Evolutionary conservation across 2,329 filamentous ascomycete genomes (phyloP).

Genomic region (Fusarium annulatum): DNA sequence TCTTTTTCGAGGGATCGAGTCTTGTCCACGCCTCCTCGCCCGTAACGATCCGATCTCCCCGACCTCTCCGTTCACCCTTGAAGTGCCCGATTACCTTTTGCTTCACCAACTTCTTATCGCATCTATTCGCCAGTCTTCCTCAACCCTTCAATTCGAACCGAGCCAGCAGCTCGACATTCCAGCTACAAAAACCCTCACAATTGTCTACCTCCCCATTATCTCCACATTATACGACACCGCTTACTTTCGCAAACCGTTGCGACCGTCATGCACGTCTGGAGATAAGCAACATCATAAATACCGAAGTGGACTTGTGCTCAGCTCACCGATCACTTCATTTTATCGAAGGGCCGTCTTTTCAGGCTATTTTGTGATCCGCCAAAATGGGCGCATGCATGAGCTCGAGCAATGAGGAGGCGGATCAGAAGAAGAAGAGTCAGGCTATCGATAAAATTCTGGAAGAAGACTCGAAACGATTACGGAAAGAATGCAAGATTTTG

Average conservation of each 20-base stretch:
- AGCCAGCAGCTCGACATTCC: neutral
- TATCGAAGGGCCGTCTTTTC: constrained; percentile 17
- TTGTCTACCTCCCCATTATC: constrained; percentile 1
- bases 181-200: neutral
- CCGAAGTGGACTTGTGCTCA: constrained; percentile 26
- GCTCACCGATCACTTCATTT: constrained; percentile 13
- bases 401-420: constrained; percentile 84
- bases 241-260: constrained; percentile 24
- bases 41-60: constrained; percentile 34
- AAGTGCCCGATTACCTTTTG: constrained; percentile 30
- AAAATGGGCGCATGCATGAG: constrained; percentile 96
- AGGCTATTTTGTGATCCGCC: constrained; percentile 39
- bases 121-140: constrained; percentile 18
- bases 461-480: constrained; percentile 91
- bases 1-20: constrained; percentile 3
- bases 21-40: constrained; percentile 12
- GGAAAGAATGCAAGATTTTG: constrained; percentile 98
- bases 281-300: constrained; percentile 24
- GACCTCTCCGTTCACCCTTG: constrained; percentile 32
- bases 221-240: constrained; percentile 19
- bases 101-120: constrained; percentile 33
- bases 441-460: constrained; percentile 94
- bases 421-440: constrained; percentile 96
- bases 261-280: constrained; percentile 44
- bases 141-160: constrained; percentile 1